phyloP scores from a whole-genome alignment of 2,329 filamentous ascomycete species.

The Tolypocladium pustulatum region DNA sequence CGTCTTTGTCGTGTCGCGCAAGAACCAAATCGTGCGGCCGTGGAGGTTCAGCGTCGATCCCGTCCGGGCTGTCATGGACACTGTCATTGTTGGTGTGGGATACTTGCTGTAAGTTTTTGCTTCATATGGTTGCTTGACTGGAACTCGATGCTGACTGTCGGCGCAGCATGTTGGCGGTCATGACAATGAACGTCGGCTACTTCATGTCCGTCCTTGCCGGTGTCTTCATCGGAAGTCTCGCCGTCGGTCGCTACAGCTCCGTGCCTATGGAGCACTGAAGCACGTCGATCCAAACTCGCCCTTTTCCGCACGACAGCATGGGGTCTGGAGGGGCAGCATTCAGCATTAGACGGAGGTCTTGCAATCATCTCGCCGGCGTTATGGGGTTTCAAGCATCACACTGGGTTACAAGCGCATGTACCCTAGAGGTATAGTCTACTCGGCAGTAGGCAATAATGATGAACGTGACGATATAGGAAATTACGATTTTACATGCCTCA shows the following conservation, averaged over 20 bases:
- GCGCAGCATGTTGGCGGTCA: conserved; percentile 80
- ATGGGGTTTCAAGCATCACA: not conserved
- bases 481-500: not conserved
- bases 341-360: not conserved
- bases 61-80: conserved; percentile 59
- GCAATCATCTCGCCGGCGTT: not conserved
- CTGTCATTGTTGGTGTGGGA: conserved; percentile 62
- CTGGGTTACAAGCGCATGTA: not conserved
- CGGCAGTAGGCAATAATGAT: not conserved
- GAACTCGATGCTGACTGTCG: not conserved
- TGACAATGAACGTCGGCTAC: conserved; percentile 82
- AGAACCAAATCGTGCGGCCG: conserved; percentile 43
- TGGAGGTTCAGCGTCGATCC: conserved; percentile 78
- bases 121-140: not conserved
- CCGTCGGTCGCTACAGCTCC: conserved; percentile 58
- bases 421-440: not conserved
- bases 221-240: conserved; percentile 77
- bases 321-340: not conserved
- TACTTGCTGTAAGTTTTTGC: conserved; percentile 67
- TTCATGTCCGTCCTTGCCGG: conserved; percentile 71
- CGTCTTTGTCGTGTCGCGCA: conserved; percentile 60
- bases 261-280: conserved; percentile 32
- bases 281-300: not conserved
- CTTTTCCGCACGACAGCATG: not conserved
- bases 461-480: not conserved